Evolutionary conservation across 163 green algal species (phyloP).

Genomic region (Chloroidium sp.): DNA sequence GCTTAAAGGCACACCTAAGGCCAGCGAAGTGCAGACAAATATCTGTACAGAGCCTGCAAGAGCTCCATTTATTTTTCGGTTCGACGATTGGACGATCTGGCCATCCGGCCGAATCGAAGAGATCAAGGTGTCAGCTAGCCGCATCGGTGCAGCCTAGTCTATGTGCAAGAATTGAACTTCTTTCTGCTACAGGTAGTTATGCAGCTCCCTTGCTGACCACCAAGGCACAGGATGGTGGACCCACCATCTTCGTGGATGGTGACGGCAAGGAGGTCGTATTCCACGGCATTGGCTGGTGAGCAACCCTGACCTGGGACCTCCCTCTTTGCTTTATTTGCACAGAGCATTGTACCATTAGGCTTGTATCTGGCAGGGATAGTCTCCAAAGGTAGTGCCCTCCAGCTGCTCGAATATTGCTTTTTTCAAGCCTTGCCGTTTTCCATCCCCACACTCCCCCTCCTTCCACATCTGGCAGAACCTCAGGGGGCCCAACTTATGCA

Average conservation of each 20-base stretch:
- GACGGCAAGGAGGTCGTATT: constrained; percentile 9
- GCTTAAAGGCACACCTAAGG: too few relatives aligned
- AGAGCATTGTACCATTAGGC: background rate
- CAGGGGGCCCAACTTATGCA: background rate
- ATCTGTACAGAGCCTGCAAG: too few relatives aligned
- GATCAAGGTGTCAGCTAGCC: too few relatives aligned
- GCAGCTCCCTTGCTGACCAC: background rate
- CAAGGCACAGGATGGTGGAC: background rate
- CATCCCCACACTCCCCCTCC: background rate
- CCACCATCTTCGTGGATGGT: constrained; percentile 3
- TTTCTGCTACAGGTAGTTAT: background rate
- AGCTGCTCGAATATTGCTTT: background rate
- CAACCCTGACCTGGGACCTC: too few relatives aligned
- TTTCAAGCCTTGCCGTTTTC: background rate
- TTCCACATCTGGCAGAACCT: background rate
- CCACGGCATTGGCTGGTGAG: constrained; percentile 10
- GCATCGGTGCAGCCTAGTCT: too few relatives aligned
- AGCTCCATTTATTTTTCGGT: too few relatives aligned
- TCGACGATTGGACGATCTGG: too few relatives aligned
- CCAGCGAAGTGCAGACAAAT: too few relatives aligned
- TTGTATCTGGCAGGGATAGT: background rate
- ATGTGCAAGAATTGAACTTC: too few relatives aligned
- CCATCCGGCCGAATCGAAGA: too few relatives aligned
- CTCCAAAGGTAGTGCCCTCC: background rate
- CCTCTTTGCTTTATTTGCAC: too few relatives aligned